Percentiles rank a stretch among this genome's conserved stretches.
Evolutionary conservation across 1,139 yeast genomes (phyloP).

Genomic region (Taphrina wiesneri): DNA sequence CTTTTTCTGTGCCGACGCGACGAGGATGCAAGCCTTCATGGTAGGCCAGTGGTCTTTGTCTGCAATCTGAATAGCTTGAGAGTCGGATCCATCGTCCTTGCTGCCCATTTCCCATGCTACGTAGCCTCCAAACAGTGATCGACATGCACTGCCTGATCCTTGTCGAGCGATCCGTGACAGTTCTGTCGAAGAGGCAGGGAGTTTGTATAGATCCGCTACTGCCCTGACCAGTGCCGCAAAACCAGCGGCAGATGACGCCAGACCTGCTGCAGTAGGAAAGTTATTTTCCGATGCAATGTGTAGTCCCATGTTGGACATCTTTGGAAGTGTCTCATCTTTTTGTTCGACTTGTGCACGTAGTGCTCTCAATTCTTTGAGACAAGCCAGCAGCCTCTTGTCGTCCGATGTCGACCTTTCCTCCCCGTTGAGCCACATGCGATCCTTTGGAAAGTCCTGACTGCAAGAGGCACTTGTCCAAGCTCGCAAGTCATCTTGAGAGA

Average conservation of each 20-base stretch:
- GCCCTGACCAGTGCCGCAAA: conserved; percentile 93
- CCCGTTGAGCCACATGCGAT: conserved; percentile 83
- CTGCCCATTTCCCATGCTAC: conserved; percentile 99
- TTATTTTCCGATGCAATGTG: conserved; percentile 91
- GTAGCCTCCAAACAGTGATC: conserved; percentile 94
- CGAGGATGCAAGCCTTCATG: conserved; percentile 87
- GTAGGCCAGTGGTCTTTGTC: conserved; percentile 85
- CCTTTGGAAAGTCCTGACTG: conserved; percentile 56
- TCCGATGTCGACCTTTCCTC: conserved; percentile 58
- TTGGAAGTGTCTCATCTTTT: conserved; percentile 55
- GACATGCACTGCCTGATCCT: conserved; percentile 97
- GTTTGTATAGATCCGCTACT: conserved; percentile 74
- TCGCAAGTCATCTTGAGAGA: conserved; percentile 83
- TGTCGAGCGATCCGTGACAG: conserved; percentile 91
- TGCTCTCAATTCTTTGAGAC: conserved; percentile 70
- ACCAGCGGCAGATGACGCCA: conserved; percentile 97
- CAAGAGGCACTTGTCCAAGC: conserved; percentile 88
- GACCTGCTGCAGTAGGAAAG: conserved; percentile 98
- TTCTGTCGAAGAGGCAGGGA: conserved; percentile 79
- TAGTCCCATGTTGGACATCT: conserved; percentile 63
- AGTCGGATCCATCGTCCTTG: conserved; percentile 72
- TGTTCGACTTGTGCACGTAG: conserved; percentile 58
- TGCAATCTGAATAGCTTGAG: conserved; percentile 89
- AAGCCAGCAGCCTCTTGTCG: conserved; percentile 74
- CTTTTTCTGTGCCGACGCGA: conserved; percentile 88